phyloP scores from a whole-genome alignment of 2,329 filamentous ascomycete genomes.

The Alternaria dauci region DNA sequence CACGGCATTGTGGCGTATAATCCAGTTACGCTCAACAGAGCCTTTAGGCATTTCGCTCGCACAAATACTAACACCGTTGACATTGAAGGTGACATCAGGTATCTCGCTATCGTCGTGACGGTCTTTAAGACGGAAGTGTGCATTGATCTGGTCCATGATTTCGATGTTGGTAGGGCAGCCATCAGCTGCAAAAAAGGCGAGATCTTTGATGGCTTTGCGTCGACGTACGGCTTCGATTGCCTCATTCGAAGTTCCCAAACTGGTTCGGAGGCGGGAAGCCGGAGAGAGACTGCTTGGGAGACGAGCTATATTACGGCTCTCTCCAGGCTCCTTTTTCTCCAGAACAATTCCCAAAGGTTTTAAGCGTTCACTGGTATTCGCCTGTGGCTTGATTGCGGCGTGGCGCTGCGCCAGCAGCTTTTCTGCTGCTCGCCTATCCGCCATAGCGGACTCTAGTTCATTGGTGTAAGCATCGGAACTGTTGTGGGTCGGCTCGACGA shows the following conservation, averaged over 20 bases:
- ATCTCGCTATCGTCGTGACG: background rate
- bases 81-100: conserved; percentile 7
- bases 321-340: background rate
- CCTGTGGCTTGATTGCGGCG: conserved; percentile 7
- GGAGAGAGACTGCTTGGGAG: background rate
- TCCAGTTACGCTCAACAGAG: conserved; percentile 16
- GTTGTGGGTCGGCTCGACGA: background rate
- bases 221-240: conserved; percentile 9
- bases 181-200: conserved; percentile 5
- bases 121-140: background rate
- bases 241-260: conserved; percentile 3
- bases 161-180: conserved; percentile 13
- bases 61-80: conserved; percentile 3
- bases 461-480: background rate
- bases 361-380: background rate
- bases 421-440: conserved; percentile 9
- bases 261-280: background rate
- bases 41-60: conserved; percentile 7
- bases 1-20: conserved; percentile 16
- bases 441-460: background rate
- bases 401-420: conserved; percentile 14
- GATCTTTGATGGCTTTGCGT: conserved; percentile 6
- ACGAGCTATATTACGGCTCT: background rate
- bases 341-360: background rate
- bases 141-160: conserved; percentile 13